Evolutionary conservation across 192 early-diverging fungal genomes (phyloP), one percentile per base, ranked within the genome.

Genomic region (Powellomyces hirtus): DNA sequence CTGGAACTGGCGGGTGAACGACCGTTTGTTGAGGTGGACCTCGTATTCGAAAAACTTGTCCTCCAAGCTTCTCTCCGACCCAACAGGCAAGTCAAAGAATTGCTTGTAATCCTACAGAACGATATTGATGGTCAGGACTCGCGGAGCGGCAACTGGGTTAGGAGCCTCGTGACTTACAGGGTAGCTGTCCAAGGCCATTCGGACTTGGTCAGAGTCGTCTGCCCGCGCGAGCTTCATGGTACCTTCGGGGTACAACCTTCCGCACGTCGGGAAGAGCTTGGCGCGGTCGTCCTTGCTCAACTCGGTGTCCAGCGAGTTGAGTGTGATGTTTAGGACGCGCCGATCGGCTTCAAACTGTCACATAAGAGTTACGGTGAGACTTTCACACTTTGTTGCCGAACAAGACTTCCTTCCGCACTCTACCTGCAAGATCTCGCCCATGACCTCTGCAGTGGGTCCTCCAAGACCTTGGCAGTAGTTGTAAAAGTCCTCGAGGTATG

Each of bases 281-380:
- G 84, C 80, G 11, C 97, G 91, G 72, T 99, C 97, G 64, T 99
- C 96, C 73, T 97, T 98, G 34, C 89, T 85, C 33, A 99, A 82
- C 78, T 99, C 97, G 2, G 97, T 99, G 68, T 93, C 89, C 75
- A 99, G 94, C 4, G 95, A 97, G 83, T 99, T 99, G 79, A 99
- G 95, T 31, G 97, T 99, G 65, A 99, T 99, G 77, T 97, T 99
- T 72, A 99, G 89, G 30, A 95, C 89, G 37, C 97, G 89, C 36
- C 97, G 93, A 73, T 99, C 97, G 0, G 97, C 95, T 79, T 99
- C 97, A 79, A 99, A 98, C 86, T 94, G 49, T 0, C 14, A 22
- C 27, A 31, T 11, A 36, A 7, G 30, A 71, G 10, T 59, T 2
- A 59, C 13, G 16, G 58, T 33, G 35, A 44, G 18, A 42, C 40